Base-by-base conservation (phyloP, 1,284 basidiomycete species). In the Tilletia setariae region DNA sequence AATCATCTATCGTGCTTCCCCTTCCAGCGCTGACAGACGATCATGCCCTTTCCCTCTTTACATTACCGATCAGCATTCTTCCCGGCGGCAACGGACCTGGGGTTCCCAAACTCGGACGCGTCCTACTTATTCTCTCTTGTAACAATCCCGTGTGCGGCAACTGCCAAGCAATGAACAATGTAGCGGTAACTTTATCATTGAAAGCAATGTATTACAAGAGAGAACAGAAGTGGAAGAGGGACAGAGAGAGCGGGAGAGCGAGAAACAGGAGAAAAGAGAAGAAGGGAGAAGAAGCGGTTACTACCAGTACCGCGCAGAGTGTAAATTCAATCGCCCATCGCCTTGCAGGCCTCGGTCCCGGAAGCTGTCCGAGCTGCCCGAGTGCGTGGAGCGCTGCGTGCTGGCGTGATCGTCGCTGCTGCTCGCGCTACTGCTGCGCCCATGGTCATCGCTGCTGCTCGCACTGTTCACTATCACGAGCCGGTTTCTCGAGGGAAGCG, bases 81-180 rank as follows among this genome's bases (percentile, higher is more conserved):
- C 98, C 97, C 83, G 95, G 93, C 0, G 91, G 94, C 1, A 92
- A 94, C 79, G 94, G 95, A 0, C 91, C 90, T 0, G 96, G 96
- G 0, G 93, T 98, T 8, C 87, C 90, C 65, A 98, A 98, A 84
- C 84, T 98, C 66, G 86, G 94, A 47, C 86, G 94, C n/a, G n/a
- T n/a, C n/a, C n/a, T n/a, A n/a, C n/a, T n/a, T n/a, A n/a, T n/a
- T n/a, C n/a, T n/a, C n/a, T n/a, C n/a, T n/a, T n/a, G n/a, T n/a
- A n/a, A n/a, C n/a, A n/a, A n/a, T n/a, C n/a, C n/a, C n/a, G n/a
- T n/a, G n/a, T n/a, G n/a, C n/a, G n/a, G n/a, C n/a, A n/a, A n/a
- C n/a, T n/a, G n/a, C n/a, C n/a, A n/a, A n/a, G n/a, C n/a, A n/a
- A n/a, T n/a, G n/a, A n/a, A n/a, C n/a, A n/a, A n/a, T n/a, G n/a